Evolutionary conservation across 2,329 filamentous ascomycete genomes (phyloP).

Genomic region (Metarhizium brunneum): DNA sequence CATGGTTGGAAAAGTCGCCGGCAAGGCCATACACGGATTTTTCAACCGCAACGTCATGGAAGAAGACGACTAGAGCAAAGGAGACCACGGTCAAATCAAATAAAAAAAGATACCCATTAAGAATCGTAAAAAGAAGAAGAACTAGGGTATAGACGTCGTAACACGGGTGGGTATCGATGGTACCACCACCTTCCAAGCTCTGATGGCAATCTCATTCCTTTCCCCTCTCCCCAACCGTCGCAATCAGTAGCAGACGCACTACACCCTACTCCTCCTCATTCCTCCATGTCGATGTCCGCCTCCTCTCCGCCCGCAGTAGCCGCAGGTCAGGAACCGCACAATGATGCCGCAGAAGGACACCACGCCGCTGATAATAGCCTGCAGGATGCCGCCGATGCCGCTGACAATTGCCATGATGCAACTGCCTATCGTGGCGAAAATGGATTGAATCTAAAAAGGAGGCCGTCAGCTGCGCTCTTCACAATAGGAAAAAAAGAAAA

Average conservation of each 20-base stretch:
- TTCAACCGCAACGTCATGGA: conserved; percentile 60
- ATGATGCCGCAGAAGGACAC: conserved; percentile 57
- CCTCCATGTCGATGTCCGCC: conserved; percentile 5
- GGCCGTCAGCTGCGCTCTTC: background rate
- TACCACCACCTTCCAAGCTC: background rate
- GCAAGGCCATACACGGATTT: conserved; percentile 68
- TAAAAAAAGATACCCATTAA: conserved; percentile 6
- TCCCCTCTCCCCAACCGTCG: background rate
- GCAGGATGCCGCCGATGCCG: conserved; percentile 54
- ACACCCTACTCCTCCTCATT: conserved; percentile 15
- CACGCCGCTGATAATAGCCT: conserved; percentile 58
- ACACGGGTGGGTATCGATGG: background rate
- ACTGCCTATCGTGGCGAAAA: conserved; percentile 55
- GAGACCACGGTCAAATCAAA: background rate
- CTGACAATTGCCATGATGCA: conserved; percentile 60
- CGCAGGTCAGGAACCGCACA: conserved; percentile 55
- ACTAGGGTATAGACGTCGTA: conserved; percentile 4
- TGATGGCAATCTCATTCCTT: too few species aligned
- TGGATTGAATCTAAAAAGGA: conserved; percentile 39
- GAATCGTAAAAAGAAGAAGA: background rate
- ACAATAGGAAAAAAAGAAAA: too few species aligned
- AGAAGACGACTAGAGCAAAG: conserved; percentile 26
- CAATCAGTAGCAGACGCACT: background rate
- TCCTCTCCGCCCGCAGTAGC: conserved; percentile 22
- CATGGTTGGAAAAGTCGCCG: conserved; percentile 65